phyloP scores from a whole-genome alignment of 2,329 filamentous ascomycete species.

The Penicillium aurantiogriseum region DNA sequence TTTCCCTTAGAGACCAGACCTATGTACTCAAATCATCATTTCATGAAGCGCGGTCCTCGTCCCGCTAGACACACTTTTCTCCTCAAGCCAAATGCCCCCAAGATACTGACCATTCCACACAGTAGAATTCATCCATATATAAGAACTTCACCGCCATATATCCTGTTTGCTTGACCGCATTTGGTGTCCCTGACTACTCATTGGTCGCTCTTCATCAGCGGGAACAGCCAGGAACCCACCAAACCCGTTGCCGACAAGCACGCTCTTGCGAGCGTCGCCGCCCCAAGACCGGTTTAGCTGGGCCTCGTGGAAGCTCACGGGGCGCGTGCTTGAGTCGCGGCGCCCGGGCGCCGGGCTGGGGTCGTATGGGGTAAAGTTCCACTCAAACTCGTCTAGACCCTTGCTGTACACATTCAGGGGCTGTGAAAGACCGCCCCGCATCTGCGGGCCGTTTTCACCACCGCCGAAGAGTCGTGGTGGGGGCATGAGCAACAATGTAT shows the following conservation, averaged over 20 bases:
- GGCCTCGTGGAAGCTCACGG: slow-evolving; percentile 48
- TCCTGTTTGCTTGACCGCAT: slow-evolving; percentile 37
- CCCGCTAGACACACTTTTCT: background rate
- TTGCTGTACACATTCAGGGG: slow-evolving; percentile 64
- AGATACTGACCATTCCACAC: background rate
- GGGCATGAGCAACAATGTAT: slow-evolving; percentile 71
- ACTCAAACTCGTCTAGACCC: slow-evolving; percentile 65
- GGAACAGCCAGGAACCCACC: slow-evolving; percentile 67
- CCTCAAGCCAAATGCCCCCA: background rate
- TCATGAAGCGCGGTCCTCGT: background rate
- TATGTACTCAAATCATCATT: slow-evolving; percentile 1
- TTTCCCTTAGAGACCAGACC: background rate
- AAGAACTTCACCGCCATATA: slow-evolving; percentile 36
- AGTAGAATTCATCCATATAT: background rate
- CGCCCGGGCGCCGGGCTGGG: slow-evolving; percentile 43
- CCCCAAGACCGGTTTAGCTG: slow-evolving; percentile 57
- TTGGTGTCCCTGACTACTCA: slow-evolving; percentile 34
- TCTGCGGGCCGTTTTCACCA: slow-evolving; percentile 29
- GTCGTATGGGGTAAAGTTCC: slow-evolving; percentile 64
- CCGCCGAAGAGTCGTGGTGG: slow-evolving; percentile 56
- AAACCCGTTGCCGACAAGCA: slow-evolving; percentile 67
- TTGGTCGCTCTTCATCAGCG: slow-evolving; percentile 45
- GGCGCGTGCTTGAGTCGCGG: slow-evolving; percentile 42
- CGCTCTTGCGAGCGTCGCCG: slow-evolving; percentile 58
- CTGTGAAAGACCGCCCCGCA: slow-evolving; percentile 48